Percentiles rank a stretch among this genome's conserved stretches.
phyloP scores from a whole-genome alignment of 1,284 basidiomycete genomes.

The Melampsora abietis-canadensis region DNA sequence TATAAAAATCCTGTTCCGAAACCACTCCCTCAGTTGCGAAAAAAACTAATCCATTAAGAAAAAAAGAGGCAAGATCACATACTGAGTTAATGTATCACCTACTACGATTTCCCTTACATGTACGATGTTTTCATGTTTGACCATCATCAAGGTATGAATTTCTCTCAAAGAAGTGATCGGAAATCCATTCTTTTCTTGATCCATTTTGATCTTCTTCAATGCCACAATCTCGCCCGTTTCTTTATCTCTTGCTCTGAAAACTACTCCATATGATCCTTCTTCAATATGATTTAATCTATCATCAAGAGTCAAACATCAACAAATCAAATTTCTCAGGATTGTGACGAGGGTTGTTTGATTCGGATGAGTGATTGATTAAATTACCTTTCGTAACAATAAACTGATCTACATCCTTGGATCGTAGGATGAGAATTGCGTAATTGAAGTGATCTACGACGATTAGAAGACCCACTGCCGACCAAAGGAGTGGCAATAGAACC shows the following conservation, averaged over 20 bases:
- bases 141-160: conserved; percentile 81
- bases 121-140: conserved; percentile 84
- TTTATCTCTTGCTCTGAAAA: conserved; percentile 90
- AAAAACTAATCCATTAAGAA: conserved; percentile 18
- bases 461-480: neutral
- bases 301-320: too few species aligned
- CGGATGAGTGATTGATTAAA: conserved; percentile 9
- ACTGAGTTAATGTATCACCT: conserved; percentile 98
- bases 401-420: conserved; percentile 66
- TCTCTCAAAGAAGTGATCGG: conserved; percentile 95
- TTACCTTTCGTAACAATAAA: conserved; percentile 78
- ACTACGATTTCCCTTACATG: conserved; percentile 93
- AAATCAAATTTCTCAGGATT: too few species aligned
- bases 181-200: conserved; percentile 96
- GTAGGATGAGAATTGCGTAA: conserved; percentile 43
- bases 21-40: neutral
- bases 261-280: conserved; percentile 96
- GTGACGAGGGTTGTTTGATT: too few species aligned
- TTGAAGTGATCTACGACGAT: conserved; percentile 31
- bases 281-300: conserved; percentile 85
- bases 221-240: conserved; percentile 92
- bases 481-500: too few species aligned
- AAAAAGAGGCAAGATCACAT: conserved; percentile 57
- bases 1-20: conserved; percentile 77
- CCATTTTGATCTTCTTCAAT: conserved; percentile 94